phyloP scores from a whole-genome alignment of 495 filamentous ascomycete species.

The Neurospora sp. region DNA sequence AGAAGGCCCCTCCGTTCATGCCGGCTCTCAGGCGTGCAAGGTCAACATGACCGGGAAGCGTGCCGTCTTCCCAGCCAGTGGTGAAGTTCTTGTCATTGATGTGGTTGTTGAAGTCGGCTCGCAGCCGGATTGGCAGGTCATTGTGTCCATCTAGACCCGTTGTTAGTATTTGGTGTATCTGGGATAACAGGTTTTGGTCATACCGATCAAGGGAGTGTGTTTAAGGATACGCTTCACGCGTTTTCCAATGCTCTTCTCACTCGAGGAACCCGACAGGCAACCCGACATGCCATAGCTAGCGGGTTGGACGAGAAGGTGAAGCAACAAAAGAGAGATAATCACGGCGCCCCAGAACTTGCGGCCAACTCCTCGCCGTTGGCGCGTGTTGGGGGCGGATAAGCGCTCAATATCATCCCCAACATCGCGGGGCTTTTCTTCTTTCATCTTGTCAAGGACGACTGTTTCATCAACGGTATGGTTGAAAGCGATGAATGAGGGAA shows the following conservation, averaged over 20 bases:
- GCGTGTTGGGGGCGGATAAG: background rate
- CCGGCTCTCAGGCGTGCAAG: constrained; percentile 53
- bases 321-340: background rate
- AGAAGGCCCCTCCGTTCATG: constrained; percentile 68
- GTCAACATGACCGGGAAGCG: constrained; percentile 65
- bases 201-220: constrained; percentile 74
- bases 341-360: background rate
- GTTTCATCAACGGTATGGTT: background rate
- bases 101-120: constrained; percentile 58
- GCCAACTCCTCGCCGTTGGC: background rate
- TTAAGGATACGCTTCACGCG: constrained; percentile 60
- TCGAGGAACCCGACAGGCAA: background rate
- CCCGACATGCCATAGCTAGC: constrained; percentile 1
- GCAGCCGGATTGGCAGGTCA: constrained; percentile 70
- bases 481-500: background rate
- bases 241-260: constrained; percentile 40
- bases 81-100: constrained; percentile 71
- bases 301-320: background rate
- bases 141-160: constrained; percentile 70
- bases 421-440: background rate
- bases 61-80: constrained; percentile 54
- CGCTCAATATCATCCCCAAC: background rate
- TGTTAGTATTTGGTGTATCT: background rate
- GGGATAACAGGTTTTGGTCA: background rate
- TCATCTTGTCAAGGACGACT: background rate